Conservation (phyloP, 2,329 filamentous ascomycete genomes). For the Aspergillus oerlinghausenensis region DNA sequence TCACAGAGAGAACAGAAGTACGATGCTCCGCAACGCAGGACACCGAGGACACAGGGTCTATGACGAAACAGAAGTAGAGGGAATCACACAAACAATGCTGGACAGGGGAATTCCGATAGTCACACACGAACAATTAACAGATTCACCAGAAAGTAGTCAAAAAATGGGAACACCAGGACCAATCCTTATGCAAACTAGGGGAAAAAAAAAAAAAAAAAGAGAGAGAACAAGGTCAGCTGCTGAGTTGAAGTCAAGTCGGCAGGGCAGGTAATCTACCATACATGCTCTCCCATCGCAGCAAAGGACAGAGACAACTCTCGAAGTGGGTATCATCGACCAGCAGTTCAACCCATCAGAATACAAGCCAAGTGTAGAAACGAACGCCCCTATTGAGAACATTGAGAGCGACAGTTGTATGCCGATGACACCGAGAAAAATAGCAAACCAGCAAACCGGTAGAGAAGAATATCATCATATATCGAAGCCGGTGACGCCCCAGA, state of each 20-base stretch:
- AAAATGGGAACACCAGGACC: constrained; percentile 10
- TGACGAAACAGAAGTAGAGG: constrained; percentile 9
- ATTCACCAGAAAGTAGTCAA: constrained; percentile 13
- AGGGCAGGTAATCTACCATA: not conserved
- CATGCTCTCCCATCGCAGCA: not conserved
- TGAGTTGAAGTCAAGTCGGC: not conserved
- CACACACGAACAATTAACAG: constrained; percentile 1
- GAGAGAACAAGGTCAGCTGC: not conserved
- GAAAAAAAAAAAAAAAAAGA: not conserved
- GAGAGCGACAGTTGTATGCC: constrained; percentile 5
- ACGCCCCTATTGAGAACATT: not conserved
- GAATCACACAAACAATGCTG: not conserved
- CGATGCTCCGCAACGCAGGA: not conserved
- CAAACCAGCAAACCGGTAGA: constrained; percentile 9
- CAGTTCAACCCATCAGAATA: constrained; percentile 7
- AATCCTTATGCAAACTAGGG: constrained; percentile 1
- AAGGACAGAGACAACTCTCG: not conserved
- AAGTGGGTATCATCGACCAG: constrained; percentile 8
- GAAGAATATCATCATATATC: constrained; percentile 13
- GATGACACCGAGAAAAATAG: constrained; percentile 6
- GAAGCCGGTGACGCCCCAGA: constrained; percentile 20
- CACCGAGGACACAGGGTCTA: constrained; percentile 6
- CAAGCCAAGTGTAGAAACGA: not conserved
- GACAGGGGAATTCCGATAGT: not conserved
- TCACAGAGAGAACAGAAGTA: constrained; percentile 10